Conservation (phyloP, 2,329 filamentous ascomycete genomes). For the Hysterium pulicare region DNA sequence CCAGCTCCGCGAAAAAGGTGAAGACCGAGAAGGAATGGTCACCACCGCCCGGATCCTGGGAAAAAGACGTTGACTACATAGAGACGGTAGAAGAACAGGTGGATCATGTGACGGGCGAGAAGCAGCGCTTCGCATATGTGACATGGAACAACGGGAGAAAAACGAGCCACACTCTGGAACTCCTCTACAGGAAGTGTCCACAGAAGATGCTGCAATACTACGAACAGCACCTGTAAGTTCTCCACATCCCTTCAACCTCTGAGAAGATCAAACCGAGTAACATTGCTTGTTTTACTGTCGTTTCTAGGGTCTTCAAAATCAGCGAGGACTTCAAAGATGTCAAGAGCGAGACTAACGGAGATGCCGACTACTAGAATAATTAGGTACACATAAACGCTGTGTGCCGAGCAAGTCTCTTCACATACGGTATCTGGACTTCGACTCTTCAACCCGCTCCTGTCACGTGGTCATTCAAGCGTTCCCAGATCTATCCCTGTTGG, state of each 20-base stretch:
- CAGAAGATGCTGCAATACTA: slow-evolving; percentile 61
- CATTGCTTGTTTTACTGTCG: too few relatives aligned
- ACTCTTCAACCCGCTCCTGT: too few relatives aligned
- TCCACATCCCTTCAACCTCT: background rate
- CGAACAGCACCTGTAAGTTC: slow-evolving; percentile 44
- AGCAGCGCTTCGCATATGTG: slow-evolving; percentile 63
- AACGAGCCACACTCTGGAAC: slow-evolving; percentile 66
- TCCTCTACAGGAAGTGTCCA: slow-evolving; percentile 72
- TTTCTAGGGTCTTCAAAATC: slow-evolving; percentile 2
- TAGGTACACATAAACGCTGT: too few relatives aligned
- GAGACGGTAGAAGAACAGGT: slow-evolving; percentile 67
- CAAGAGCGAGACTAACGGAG: background rate
- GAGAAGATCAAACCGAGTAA: too few relatives aligned
- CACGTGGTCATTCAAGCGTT: too few relatives aligned
- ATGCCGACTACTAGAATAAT: too few relatives aligned
- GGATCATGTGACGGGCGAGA: slow-evolving; percentile 38
- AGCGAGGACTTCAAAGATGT: background rate
- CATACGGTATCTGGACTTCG: too few relatives aligned
- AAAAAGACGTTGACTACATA: slow-evolving; percentile 66
- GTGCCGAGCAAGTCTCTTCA: too few relatives aligned
- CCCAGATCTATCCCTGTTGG: too few relatives aligned
- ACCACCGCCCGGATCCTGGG: slow-evolving; percentile 72
- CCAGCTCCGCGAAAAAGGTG: slow-evolving; percentile 20
- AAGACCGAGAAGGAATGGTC: slow-evolving; percentile 56
- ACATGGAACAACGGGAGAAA: slow-evolving; percentile 72